A percentile compares a stretch with the other conserved stretches of the same genome.
These are phyloP conservation scores for Voacanga thouarsii DNA, from an alignment of 257 asterid species.

Conservation along the genomic window DNA sequence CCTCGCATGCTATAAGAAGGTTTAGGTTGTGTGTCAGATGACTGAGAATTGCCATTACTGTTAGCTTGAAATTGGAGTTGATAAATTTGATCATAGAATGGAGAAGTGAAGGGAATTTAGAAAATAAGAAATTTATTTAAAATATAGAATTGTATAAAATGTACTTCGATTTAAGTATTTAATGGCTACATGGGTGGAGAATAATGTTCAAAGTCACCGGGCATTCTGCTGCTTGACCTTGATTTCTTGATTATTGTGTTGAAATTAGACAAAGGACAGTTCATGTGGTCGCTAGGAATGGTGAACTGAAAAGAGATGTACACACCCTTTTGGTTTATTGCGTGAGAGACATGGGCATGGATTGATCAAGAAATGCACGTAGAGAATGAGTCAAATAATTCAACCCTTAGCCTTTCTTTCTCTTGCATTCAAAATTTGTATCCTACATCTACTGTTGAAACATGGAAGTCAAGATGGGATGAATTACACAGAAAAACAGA, in stretches of 20 bases:
- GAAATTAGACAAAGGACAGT: background rate
- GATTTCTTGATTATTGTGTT: no score
- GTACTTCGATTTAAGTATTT: no score
- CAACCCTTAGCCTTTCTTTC: background rate
- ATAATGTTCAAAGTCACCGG: background rate
- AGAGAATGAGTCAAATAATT: background rate
- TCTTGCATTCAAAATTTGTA: background rate
- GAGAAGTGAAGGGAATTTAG: conserved; percentile 59
- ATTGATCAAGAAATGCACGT: background rate
- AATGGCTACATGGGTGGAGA: no score
- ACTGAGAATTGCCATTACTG: background rate
- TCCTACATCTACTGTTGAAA: background rate
- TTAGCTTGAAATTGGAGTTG: conserved; percentile 32
- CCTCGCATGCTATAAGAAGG: conserved; percentile 20
- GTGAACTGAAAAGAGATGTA: background rate
- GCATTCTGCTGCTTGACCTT: background rate
- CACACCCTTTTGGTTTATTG: background rate
- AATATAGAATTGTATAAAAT: no score
- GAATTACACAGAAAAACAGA: no score
- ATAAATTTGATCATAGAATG: conserved; percentile 47
- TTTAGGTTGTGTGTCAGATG: conserved; percentile 15
- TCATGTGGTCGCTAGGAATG: background rate
- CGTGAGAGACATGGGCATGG: background rate
- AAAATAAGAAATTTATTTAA: no score
- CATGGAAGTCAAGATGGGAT: no score